These are phyloP conservation scores for Cyberlindnera euphorbiiphila DNA, from an alignment of 805 yeast species.

Conservation along the genomic window DNA sequence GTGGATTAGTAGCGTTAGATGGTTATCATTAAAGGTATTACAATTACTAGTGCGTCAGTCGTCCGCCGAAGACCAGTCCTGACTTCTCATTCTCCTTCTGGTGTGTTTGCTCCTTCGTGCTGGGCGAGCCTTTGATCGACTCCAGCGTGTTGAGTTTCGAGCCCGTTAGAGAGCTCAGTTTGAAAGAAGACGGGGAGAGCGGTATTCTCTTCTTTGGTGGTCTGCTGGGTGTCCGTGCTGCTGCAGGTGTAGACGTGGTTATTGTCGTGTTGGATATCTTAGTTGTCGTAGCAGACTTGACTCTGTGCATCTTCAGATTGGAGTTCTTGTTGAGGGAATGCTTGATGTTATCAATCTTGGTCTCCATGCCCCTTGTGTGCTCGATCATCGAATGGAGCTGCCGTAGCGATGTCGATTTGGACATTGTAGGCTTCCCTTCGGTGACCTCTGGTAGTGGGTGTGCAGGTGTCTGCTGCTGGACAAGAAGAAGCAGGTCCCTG, in stretches of 20 bases:
- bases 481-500: constrained; percentile 9
- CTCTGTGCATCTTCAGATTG: constrained; percentile 12
- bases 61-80: constrained; percentile 6
- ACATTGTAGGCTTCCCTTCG: too few relatives aligned
- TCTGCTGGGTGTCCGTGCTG: constrained; percentile 4
- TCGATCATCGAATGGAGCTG: constrained; percentile 30
- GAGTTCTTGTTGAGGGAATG: constrained; percentile 19
- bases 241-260: constrained; percentile 22
- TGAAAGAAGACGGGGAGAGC: constrained; percentile 25
- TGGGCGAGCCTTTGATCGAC: constrained; percentile 26
- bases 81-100: constrained; percentile 2
- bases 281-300: constrained; percentile 22
- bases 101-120: constrained; percentile 5
- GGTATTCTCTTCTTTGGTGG: constrained; percentile 19
- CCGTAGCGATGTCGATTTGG: constrained; percentile 28
- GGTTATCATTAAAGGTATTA: background rate
- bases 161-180: constrained; percentile 21
- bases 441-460: background rate
- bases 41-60: background rate
- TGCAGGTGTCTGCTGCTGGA: constrained; percentile 1
- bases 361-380: constrained; percentile 29
- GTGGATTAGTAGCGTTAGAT: background rate
- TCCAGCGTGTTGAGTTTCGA: constrained; percentile 14
- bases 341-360: constrained; percentile 27
- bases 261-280: constrained; percentile 21